These are phyloP conservation scores for Filobasidium floriforme DNA, from an alignment of 768 basidiomycete genomes.

Conservation along the genomic window DNA sequence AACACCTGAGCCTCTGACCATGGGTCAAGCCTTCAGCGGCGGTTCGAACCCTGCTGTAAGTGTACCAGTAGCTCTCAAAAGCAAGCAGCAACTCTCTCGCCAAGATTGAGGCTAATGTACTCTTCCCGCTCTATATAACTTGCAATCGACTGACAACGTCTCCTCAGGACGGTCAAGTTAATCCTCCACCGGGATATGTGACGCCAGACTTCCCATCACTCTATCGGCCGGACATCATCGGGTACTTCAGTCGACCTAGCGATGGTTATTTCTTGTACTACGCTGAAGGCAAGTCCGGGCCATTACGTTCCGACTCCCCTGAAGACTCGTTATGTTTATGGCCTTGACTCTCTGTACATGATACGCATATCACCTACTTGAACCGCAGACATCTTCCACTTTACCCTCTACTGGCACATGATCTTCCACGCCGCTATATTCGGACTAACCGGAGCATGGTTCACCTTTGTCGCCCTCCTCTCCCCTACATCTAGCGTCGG, in stretches of 20 bases:
- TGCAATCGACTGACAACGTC: neutral
- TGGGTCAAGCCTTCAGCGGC: conserved; percentile 4
- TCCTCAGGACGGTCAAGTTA: conserved; percentile 5
- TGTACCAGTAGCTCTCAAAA: neutral
- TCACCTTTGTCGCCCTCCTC: conserved; percentile 21
- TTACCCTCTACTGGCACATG: conserved; percentile 25
- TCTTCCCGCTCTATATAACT: neutral
- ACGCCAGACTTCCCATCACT: conserved; percentile 11
- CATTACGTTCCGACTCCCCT: too few species aligned
- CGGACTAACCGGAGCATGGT: conserved; percentile 19
- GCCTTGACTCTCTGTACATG: too few species aligned
- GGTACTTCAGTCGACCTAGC: neutral
- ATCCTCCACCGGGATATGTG: conserved; percentile 3
- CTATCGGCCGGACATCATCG: conserved; percentile 1
- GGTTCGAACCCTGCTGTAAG: conserved; percentile 1
- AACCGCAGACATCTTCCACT: conserved; percentile 25
- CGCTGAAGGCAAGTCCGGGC: conserved; percentile 12
- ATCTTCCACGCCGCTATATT: conserved; percentile 24
- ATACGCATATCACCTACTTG: neutral
- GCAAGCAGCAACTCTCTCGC: too few species aligned
- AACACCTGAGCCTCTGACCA: neutral
- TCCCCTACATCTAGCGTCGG: conserved; percentile 17
- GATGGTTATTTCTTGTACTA: conserved; percentile 8
- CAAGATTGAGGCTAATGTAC: too few species aligned
- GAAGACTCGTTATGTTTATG: too few species aligned